Base-by-base conservation (phyloP, 768 basidiomycete species). In the Trametes meyenii region DNA sequence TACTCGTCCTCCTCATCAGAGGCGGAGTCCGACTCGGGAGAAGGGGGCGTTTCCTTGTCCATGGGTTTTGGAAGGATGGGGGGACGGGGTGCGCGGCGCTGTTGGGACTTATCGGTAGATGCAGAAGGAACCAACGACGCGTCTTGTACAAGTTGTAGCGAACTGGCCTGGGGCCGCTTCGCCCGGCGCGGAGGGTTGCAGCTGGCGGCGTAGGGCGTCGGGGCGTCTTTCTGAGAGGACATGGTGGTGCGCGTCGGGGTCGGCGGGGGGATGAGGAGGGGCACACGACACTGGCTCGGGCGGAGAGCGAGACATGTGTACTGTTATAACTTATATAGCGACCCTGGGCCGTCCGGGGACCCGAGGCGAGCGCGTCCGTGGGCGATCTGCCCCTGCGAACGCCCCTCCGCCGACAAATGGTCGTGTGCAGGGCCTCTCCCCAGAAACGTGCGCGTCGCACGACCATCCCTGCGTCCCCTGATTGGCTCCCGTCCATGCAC, bases 111-210 rank as follows among this genome's bases (percentile, higher is more conserved):
- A 40, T 29, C 46, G 54, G 40, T 50, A 44, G 40, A 39, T 29
- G 61, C 35, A 38, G 50, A 19, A 63, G 40, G 39, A 65, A 26
- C 40, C 36, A 33, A 26, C 40, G 50, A 11, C 26, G 21, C 21
- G 13, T 23, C 46, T 21, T 33, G 59, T 54, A 53, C 49, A 16
- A n/a, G n/a, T n/a, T n/a, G n/a, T n/a, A n/a, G n/a, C n/a, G 66
- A 63, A 58, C 67, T 65, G 5, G 72, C 39, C 24, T 77, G 76
- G 46, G 66, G 60, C 5, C 81, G 80, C 64, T 82, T 82, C 10
- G 77, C 79, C 24, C 74, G 75, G 56, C 81, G 79, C 0, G 81
- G 76, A 0, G 81, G 81, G 68, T 82, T 81, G 67, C 74, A 76
- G 29, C 73, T 69, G 0, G 71, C 78, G 1, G 72, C 59, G 69